Evolutionary conservation across 1,284 basidiomycete genomes (phyloP), one percentile per base, ranked within the genome.

Genomic region (Peniophora sp.): DNA sequence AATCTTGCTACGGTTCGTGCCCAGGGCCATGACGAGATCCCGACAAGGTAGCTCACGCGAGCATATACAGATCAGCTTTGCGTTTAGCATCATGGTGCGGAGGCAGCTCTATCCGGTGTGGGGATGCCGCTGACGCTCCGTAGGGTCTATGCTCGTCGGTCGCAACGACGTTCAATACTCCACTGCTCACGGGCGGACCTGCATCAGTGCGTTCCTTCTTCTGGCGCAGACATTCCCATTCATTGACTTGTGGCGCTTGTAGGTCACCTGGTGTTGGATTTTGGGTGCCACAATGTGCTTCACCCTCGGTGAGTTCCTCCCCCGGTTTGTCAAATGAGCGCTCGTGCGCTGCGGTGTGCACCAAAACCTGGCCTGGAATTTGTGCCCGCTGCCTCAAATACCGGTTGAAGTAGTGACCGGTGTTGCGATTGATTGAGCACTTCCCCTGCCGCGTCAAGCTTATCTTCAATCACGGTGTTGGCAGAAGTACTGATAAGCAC

Each of bases 181-280:
- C 89, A 0, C 68, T 92, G 37, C 68, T 80, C 14, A 73, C 84
- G 2, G 89, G 88, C 3, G 89, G 89, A 2, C 89, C 89, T 14
- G 70, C 86, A n/a, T 81, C 83, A n/a, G 86, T 83, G 46, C 56
- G 71, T 63, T 24, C 47, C 18, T 15, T 35, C 39, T 27, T 9
- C 20, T n/a, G 18, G 5, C n/a, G 18, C 37, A 17, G 37, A 41
- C 15, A 8, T n/a, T 41, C 15, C 15, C n/a, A 20, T 8, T 17
- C n/a, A 41, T n/a, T n/a, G 18, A 17, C 8, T 41, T 41, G n/a
- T 41, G 37, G 18, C 18, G 37, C 37, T n/a, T n/a, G 37, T 51
- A 79, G 75, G 81, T 83, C 35, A 79, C 81, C 2, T 89, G 88
- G 88, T 89, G 86, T 60, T 91, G 89, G 88, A 81, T 88, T 55